Evolutionary conservation across 805 yeast genomes (phyloP).

Genomic region (Candida pseudoglaebosa): DNA sequence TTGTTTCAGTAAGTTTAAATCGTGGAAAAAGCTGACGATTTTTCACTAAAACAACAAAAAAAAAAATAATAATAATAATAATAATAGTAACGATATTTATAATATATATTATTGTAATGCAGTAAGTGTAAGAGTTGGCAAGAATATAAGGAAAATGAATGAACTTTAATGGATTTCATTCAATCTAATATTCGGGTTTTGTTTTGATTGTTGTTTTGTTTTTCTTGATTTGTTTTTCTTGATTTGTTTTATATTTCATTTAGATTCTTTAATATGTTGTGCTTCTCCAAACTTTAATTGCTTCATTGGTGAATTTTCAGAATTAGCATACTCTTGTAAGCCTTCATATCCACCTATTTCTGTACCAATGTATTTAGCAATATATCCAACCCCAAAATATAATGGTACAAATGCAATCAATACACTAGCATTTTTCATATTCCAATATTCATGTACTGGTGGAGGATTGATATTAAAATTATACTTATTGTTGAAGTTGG

Average conservation of each 20-base stretch:
- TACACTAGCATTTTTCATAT: conserved; percentile 31
- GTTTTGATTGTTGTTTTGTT: no score
- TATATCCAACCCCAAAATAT: conserved; percentile 31
- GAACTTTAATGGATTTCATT: no score
- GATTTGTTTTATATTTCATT: background rate
- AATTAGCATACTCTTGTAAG: conserved; percentile 30
- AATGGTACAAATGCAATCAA: conserved; percentile 37
- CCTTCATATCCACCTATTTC: conserved; percentile 28
- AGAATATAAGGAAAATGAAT: no score
- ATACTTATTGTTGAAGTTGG: conserved; percentile 40
- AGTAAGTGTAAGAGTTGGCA: no score
- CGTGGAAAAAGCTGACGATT: background rate
- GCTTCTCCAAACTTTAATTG: conserved; percentile 36
- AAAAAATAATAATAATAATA: no score
- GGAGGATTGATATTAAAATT: conserved; percentile 42
- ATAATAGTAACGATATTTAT: no score
- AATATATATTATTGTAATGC: no score
- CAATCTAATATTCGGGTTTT: no score
- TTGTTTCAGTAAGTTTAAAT: background rate
- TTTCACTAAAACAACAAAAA: no score
- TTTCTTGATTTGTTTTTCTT: background rate
- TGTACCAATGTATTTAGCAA: conserved; percentile 28
- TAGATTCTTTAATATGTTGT: conserved; percentile 16
- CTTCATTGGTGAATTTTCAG: conserved; percentile 37
- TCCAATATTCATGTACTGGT: conserved; percentile 45